Percentiles rank a stretch among this genome's conserved stretches.
These are phyloP conservation scores for Juglanconis oblonga DNA, from an alignment of 2,329 filamentous ascomycete species.

Conservation along the genomic window DNA sequence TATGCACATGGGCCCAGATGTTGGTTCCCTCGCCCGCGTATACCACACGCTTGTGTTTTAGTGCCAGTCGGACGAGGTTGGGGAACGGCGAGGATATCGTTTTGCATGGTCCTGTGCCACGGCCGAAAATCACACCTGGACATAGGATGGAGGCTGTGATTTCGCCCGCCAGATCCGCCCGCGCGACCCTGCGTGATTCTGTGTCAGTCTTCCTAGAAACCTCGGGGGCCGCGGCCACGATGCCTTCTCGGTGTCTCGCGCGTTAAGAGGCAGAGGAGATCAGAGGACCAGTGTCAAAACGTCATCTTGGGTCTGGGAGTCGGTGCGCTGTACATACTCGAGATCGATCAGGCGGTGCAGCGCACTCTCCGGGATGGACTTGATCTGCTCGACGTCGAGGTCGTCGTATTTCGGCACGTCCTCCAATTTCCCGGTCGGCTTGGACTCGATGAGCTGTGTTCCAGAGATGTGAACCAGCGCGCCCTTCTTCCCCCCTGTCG, in stretches of 20 bases:
- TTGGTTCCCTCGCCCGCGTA: constrained; percentile 5
- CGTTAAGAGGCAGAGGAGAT: background rate
- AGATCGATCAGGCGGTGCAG: background rate
- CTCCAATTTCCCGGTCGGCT: background rate
- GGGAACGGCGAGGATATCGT: constrained; percentile 4
- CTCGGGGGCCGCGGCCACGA: background rate
- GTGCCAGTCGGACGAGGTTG: background rate
- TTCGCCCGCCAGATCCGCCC: background rate
- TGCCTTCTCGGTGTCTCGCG: background rate
- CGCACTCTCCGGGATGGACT: background rate
- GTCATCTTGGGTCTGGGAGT: background rate
- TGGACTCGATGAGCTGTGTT: constrained; percentile 8
- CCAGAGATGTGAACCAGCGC: constrained; percentile 1
- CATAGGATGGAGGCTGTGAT: constrained; percentile 7
- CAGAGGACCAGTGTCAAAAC: background rate
- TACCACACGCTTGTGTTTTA: constrained; percentile 1
- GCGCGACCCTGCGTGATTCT: background rate
- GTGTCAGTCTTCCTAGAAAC: background rate
- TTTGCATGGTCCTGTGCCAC: background rate
- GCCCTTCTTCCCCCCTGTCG: background rate
- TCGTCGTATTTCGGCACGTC: constrained; percentile 1
- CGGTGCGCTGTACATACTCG: background rate
- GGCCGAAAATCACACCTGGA: constrained; percentile 4
- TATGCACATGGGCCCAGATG: constrained; percentile 1
- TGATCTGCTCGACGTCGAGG: constrained; percentile 1